Conservation (phyloP, 78 protist species). For the Dictyostelium intermedium region DNA sequence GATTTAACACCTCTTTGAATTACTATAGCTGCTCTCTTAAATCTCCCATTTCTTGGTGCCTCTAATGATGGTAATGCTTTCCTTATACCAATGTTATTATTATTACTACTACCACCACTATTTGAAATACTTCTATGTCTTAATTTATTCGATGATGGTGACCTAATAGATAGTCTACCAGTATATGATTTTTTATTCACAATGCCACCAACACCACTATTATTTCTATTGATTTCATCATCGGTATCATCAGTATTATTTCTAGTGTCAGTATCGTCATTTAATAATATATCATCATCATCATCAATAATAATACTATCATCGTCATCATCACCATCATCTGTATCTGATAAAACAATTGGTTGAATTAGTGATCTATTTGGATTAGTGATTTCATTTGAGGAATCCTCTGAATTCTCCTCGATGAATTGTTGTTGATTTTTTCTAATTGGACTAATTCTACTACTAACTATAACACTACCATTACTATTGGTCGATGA, state of each 20-base stretch:
- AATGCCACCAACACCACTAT: background rate
- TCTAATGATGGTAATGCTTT: background rate
- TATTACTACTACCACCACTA: background rate
- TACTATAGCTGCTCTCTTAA: background rate
- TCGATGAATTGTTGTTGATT: background rate
- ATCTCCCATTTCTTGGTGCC: background rate
- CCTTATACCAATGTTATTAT: background rate
- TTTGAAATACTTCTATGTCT: background rate
- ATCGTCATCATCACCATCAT: background rate
- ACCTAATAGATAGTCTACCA: background rate
- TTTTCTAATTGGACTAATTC: background rate
- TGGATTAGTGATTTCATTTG: background rate
- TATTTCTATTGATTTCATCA: background rate
- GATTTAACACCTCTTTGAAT: background rate
- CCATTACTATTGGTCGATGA: background rate
- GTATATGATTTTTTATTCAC: background rate
- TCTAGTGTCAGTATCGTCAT: background rate
- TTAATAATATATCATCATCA: background rate
- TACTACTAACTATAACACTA: background rate
- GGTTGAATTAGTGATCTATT: background rate
- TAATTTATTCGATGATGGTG: background rate
- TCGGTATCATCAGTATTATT: background rate
- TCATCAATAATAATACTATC: background rate
- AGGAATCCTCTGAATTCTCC: background rate
- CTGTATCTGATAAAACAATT: background rate